Evolutionary conservation across 2,329 filamentous ascomycete species (phyloP), one percentile per base, ranked within the genome.

Genomic region (Aureobasidium sp.): DNA sequence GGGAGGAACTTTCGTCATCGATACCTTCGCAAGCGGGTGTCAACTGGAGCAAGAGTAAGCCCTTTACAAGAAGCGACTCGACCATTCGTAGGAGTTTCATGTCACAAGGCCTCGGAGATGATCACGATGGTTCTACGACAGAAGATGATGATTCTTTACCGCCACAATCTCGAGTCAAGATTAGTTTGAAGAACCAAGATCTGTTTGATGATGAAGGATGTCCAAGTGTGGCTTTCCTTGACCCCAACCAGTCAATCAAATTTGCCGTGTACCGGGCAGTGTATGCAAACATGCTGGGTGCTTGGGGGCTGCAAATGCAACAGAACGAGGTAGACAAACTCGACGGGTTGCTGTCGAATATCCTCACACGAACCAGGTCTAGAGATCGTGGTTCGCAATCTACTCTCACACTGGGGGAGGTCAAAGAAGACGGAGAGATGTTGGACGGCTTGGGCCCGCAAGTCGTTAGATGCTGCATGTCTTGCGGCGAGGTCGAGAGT

Each of bases 251-350:
- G 46, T 74, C 77, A 21, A 71, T 69, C 64, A 72, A 80, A 45
- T 81, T 80, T 65, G 72, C 71, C 7, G 73, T 77, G 2, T 87
- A 84, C 73, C 78, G 82, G 43, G 71, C 75, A 54, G 74, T 78
- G 46, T 86, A 86, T 69, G 81, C 84, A 3, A 74, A 83, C 50
- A 73, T 84, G 60, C 74, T 86, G 4, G 78, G 78, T n/a, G 77
- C 79, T 9, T 86, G 83, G 84, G 78, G 77, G 13, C 65, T 86
- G 11, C 73, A 77, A 13, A 75, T 81, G 23, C 74, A 81, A 64
- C 76, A 79, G 53, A 78, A 79, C 15, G 83, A 86, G 68, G 73
- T 86, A 1, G 73, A 84, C 27, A 84, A 84, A 64, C 80, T 81
- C 61, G 78, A 80, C 53, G 75, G 75, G 0, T 66, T 77, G 5